phyloP scores from a whole-genome alignment of 768 basidiomycete genomes.

The Lactarius trivialis region DNA sequence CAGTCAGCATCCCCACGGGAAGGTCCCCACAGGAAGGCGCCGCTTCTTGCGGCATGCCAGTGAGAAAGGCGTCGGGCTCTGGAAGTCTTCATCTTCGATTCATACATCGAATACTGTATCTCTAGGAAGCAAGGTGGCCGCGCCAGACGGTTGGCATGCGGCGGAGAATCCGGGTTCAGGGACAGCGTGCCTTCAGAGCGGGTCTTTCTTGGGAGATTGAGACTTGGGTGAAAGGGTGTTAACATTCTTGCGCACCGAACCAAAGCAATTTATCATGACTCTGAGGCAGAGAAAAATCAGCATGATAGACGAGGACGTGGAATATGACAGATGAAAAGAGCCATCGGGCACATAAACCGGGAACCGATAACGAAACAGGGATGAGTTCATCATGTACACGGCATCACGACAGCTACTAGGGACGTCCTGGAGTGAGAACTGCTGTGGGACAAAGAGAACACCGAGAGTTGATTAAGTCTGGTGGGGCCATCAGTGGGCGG shows the following conservation, averaged over 20 bases:
- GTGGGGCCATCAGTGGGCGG: conserved; percentile 12
- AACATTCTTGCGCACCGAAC: conserved; percentile 56
- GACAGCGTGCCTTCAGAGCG: conserved; percentile 36
- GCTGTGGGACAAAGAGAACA: conserved; percentile 36
- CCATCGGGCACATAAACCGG: background rate
- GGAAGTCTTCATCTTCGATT: too few relatives aligned
- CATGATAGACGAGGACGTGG: background rate
- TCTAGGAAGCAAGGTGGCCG: conserved; percentile 52
- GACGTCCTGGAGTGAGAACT: too few relatives aligned
- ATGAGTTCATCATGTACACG: too few relatives aligned
- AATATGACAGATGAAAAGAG: background rate
- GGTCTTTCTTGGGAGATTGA: conserved; percentile 43
- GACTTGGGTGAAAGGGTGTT: conserved; percentile 35
- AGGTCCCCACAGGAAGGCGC: too few relatives aligned
- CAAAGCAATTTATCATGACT: conserved; percentile 54
- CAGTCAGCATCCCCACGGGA: too few relatives aligned
- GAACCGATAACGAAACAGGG: background rate
- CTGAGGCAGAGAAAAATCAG: conserved; percentile 14
- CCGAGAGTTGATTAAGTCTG: conserved; percentile 81
- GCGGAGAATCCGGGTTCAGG: conserved; percentile 40
- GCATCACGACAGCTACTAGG: too few relatives aligned
- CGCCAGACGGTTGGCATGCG: conserved; percentile 50
- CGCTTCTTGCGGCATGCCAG: too few relatives aligned
- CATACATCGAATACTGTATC: too few relatives aligned
- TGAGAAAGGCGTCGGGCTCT: too few relatives aligned